A percentile compares a stretch with the other conserved stretches of the same genome.
phyloP scores from a whole-genome alignment of 495 filamentous ascomycete species.

The Hypoxylon trugodes region DNA sequence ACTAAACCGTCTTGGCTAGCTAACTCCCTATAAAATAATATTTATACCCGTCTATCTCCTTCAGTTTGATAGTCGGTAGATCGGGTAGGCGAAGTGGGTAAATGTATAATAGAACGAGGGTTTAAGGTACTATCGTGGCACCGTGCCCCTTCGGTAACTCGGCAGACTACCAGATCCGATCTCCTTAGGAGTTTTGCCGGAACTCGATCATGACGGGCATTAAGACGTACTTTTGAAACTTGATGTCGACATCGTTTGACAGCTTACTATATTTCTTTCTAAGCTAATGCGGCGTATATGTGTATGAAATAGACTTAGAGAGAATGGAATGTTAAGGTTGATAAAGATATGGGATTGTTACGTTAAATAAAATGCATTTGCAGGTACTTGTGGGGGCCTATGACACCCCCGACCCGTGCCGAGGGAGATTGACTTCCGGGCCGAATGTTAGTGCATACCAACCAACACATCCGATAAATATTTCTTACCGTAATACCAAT shows the following conservation, averaged over 20 bases:
- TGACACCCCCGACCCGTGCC: conserved; percentile 1
- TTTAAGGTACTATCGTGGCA: conserved; percentile 12
- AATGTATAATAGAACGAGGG: conserved; percentile 11
- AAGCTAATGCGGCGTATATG: no score
- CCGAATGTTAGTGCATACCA: no score
- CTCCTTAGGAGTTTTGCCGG: conserved; percentile 5
- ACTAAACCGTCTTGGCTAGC: no score
- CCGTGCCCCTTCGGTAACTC: conserved; percentile 23
- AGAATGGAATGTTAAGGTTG: no score
- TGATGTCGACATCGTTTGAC: conserved; percentile 3
- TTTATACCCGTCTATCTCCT: conserved; percentile 12
- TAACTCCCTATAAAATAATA: neutral
- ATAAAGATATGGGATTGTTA: no score
- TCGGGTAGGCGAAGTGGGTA: conserved; percentile 28
- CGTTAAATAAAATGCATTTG: no score
- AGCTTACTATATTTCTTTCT: conserved; percentile 3
- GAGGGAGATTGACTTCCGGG: neutral
- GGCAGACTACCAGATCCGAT: conserved; percentile 24
- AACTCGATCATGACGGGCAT: conserved; percentile 2
- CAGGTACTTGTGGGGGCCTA: no score
- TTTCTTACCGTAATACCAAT: no score
- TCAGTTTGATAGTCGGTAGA: conserved; percentile 43
- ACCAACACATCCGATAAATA: no score
- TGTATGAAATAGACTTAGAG: neutral
- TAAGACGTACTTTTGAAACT: conserved; percentile 24